Conservation (phyloP, 2,329 filamentous ascomycete genomes). For the Lanzia echinophila region DNA sequence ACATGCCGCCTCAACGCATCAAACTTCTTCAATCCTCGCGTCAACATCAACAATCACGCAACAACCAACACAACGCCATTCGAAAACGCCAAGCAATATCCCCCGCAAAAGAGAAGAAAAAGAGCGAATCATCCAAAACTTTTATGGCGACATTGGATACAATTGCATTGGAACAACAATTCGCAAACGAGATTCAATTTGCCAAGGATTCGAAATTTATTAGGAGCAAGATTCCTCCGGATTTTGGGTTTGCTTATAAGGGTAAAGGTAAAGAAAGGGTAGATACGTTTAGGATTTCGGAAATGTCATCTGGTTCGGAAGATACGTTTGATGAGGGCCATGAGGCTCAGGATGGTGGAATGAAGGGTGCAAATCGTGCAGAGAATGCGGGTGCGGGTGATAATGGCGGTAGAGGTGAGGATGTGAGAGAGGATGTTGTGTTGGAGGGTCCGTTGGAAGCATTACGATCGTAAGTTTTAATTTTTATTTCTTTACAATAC, state of each 20-base stretch:
- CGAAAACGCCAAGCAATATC: not conserved
- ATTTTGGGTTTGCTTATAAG: too few species aligned
- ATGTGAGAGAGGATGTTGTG: not conserved
- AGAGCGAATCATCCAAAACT: too few species aligned
- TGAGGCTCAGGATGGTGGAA: not conserved
- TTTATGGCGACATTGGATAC: not conserved
- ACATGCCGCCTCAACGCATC: not conserved
- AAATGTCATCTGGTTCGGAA: not conserved
- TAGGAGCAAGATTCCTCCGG: not conserved
- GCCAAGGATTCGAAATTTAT: not conserved
- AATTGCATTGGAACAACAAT: not conserved
- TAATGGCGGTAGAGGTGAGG: not conserved
- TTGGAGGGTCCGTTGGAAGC: constrained; percentile 1
- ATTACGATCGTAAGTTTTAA: not conserved
- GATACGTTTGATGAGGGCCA: not conserved
- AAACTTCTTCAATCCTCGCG: not conserved
- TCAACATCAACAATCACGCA: not conserved
- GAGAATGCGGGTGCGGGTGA: not conserved
- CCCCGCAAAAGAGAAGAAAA: too few species aligned
- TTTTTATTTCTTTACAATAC: not conserved
- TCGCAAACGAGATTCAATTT: not conserved
- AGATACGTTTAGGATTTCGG: not conserved
- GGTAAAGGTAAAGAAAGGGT: too few species aligned
- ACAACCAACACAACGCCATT: not conserved
- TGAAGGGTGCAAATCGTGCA: not conserved